These are phyloP conservation scores for Paratinospora sagittata DNA, from an alignment of 164 flowering plant species.

Conservation along the genomic window DNA sequence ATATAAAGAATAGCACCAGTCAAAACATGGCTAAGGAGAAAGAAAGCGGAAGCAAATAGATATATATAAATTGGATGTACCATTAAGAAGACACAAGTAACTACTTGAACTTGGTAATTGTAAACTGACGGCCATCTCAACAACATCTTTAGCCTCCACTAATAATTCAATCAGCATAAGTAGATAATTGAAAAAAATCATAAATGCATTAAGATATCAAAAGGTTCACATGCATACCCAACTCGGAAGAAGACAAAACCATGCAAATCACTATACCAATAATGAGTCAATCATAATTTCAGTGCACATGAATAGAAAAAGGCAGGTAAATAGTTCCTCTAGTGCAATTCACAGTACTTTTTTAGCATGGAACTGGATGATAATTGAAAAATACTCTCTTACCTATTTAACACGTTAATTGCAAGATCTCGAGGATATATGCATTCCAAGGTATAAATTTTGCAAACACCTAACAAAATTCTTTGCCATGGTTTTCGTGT, in stretches of 20 bases:
- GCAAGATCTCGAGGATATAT: too few relatives aligned
- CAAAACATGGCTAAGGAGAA: neutral
- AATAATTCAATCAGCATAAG: neutral
- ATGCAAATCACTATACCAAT: neutral
- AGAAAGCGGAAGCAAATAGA: neutral
- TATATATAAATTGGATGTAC: neutral
- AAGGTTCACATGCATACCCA: neutral
- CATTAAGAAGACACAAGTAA: neutral
- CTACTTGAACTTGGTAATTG: neutral
- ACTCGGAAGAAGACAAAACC: neutral
- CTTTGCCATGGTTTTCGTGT: neutral
- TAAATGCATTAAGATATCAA: neutral
- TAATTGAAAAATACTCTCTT: neutral
- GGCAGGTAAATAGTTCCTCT: neutral
- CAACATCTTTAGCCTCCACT: neutral
- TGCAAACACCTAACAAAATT: neutral
- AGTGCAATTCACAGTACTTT: too few relatives aligned
- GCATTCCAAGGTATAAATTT: neutral
- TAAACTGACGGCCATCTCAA: neutral
- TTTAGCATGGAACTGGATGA: neutral
- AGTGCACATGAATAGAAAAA: neutral
- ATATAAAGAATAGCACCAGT: neutral
- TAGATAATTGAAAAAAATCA: neutral
- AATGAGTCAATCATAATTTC: neutral
- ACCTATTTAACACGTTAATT: too few relatives aligned